Evolutionary conservation across 2,329 filamentous ascomycete species (phyloP).

Genomic region (Didymosphaeria variabile): DNA sequence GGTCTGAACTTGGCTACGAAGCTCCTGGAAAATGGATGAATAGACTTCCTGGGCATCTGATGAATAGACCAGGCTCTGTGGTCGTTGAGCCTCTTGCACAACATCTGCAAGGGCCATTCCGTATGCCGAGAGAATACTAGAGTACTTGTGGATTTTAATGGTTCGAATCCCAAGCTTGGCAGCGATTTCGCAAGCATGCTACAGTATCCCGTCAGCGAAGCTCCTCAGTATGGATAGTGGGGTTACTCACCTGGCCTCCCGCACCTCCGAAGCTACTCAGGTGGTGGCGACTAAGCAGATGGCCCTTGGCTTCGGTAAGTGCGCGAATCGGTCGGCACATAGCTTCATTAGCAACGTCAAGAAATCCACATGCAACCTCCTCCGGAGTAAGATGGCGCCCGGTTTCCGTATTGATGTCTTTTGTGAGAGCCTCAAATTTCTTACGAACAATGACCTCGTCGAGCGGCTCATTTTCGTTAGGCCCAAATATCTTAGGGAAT

Average conservation of each 20-base stretch:
- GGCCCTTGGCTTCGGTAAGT: conserved; percentile 39
- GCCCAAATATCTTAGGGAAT: conserved; percentile 47
- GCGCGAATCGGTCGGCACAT: conserved; percentile 42
- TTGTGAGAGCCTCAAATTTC: conserved; percentile 52
- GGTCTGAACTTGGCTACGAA: conserved; percentile 59
- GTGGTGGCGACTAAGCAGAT: conserved; percentile 31
- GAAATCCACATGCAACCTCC: conserved; percentile 35
- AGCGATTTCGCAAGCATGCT: conserved; percentile 56
- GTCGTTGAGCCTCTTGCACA: conserved; percentile 54
- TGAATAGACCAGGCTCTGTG: conserved; percentile 40
- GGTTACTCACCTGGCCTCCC: conserved; percentile 47
- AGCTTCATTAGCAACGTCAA: conserved; percentile 40
- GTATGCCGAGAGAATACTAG: conserved; percentile 58
- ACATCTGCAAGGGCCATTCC: conserved; percentile 59
- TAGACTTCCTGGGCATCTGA: conserved; percentile 15
- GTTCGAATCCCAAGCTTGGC: conserved; percentile 55
- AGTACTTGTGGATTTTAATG: conserved; percentile 57
- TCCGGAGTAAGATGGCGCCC: conserved; percentile 32
- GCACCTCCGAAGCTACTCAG: conserved; percentile 42
- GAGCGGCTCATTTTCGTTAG: conserved; percentile 46
- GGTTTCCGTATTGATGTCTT: conserved; percentile 39
- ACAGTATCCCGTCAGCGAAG: no score
- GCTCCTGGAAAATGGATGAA: neutral
- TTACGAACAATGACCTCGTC: conserved; percentile 45
- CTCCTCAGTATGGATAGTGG: no score